Evolutionary conservation across 176 grass and related monocot genomes (phyloP).

Genomic region (Avena eriantha): DNA sequence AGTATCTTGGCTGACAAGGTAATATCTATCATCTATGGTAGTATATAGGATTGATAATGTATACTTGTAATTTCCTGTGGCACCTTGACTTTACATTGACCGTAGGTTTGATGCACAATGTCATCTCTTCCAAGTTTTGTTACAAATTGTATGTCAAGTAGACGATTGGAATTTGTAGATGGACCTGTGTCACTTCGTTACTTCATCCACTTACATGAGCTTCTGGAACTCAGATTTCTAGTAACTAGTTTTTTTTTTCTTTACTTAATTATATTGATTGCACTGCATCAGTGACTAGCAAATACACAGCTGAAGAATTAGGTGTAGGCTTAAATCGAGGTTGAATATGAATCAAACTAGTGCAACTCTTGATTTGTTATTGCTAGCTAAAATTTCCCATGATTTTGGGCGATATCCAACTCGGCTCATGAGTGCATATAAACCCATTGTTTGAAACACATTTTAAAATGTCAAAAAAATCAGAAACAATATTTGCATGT

Average conservation of each 20-base stretch:
- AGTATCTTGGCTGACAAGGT: slow-evolving; percentile 70
- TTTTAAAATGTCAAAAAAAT: too few species aligned
- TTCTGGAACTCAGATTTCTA: neutral
- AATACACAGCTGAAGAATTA: slow-evolving; percentile 5
- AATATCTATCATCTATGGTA: slow-evolving; percentile 14
- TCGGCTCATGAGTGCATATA: too few species aligned
- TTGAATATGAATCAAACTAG: neutral
- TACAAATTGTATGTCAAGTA: neutral
- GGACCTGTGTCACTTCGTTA: neutral
- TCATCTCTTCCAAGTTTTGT: neutral
- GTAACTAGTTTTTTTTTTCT: neutral
- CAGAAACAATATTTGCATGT: too few species aligned
- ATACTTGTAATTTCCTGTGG: neutral
- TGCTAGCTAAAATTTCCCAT: too few species aligned
- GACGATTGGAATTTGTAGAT: neutral
- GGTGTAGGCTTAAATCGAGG: neutral
- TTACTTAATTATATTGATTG: neutral
- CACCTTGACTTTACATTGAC: neutral
- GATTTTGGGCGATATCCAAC: too few species aligned
- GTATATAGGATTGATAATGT: slow-evolving; percentile 6
- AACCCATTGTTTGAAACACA: too few species aligned
- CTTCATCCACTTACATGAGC: neutral
- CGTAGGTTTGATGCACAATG: neutral
- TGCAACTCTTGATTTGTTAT: neutral
- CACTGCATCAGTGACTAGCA: neutral